Base-by-base conservation (phyloP, 1,139 yeast species). In the Candida sanyaensis region DNA sequence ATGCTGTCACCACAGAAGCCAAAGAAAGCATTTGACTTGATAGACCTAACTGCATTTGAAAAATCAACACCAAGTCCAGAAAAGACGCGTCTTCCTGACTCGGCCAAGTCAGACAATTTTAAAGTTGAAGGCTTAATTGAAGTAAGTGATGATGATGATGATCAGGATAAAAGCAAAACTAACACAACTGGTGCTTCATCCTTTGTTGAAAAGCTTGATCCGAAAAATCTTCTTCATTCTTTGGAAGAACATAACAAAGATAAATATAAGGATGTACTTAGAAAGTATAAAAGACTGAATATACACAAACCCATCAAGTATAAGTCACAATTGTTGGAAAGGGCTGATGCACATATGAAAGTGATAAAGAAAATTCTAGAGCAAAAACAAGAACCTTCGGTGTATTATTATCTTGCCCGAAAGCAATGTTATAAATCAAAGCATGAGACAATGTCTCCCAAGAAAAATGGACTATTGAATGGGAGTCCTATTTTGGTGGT, bases 401-500 rank as follows among this genome's bases (percentile, higher is more conserved):
- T 62, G 27, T 84, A 74, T 60, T 83, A 81, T 55, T 65, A 64
- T 2, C 50, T 69, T 28, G 90, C 90, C 0, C 68, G 71, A 30
- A 52, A 58, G 8, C 71, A 74, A 42, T 64, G 62, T 21, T 52
- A 63, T 9, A 51, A 57, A 1, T 80, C 86, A 0, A 53, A 60
- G 1, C 69, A 74, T 37, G 69, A 75, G 3, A 66, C 77, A 0
- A 66, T 86, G 55, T 70, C 85, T 3, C 68, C 21, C 60, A 65
- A 24, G 88, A 83, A 42, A 69, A 80, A 41, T 67, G 77, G 56
- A 65, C 64, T 11, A 59, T 83, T 21, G 73, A 80, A 30, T 75
- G 84, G 68, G 56, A 64, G 11, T 55, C 61, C 24, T 83, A 78
- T 55, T 66, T 71, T 8, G 83, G 82, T n/a, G 92, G 92, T 0